Evolutionary conservation across 371 early-diverging fungal genomes (phyloP).

Genomic region (Apophysomyces variabilis): DNA sequence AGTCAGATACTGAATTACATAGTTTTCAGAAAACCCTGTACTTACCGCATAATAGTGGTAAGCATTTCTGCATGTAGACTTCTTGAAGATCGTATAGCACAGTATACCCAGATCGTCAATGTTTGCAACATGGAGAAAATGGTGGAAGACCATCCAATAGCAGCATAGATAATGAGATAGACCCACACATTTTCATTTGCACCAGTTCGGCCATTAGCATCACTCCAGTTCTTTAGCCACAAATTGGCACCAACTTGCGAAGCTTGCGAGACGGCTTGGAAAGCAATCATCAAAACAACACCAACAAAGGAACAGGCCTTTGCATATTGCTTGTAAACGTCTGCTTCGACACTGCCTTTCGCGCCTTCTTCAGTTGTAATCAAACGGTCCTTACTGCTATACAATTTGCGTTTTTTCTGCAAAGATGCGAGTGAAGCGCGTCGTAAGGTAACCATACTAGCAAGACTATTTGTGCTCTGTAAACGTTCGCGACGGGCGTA

Average conservation of each 20-base stretch:
- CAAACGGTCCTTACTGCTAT: constrained; percentile 48
- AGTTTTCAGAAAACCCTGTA: neutral
- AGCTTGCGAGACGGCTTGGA: constrained; percentile 63
- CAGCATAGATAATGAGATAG: constrained; percentile 82
- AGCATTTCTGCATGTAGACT: constrained; percentile 67
- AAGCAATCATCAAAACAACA: constrained; percentile 59
- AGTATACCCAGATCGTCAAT: constrained; percentile 79
- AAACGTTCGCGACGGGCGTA: constrained; percentile 41
- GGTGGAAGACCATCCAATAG: constrained; percentile 72
- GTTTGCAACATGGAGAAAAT: constrained; percentile 73
- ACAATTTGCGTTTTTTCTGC: constrained; percentile 19
- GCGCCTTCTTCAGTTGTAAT: constrained; percentile 80
- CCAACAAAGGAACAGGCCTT: constrained; percentile 69
- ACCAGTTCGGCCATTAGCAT: constrained; percentile 46
- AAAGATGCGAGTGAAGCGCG: constrained; percentile 62
- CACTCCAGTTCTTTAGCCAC: constrained; percentile 81
- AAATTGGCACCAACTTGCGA: constrained; percentile 61
- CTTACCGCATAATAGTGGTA: constrained; percentile 40
- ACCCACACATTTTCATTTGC: constrained; percentile 47
- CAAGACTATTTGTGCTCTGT: constrained; percentile 41
- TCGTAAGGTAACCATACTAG: constrained; percentile 52
- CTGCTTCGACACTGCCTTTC: constrained; percentile 77
- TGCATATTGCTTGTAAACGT: constrained; percentile 78
- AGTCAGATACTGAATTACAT: neutral
- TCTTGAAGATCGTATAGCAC: constrained; percentile 78